Evolutionary conservation across 2,329 filamentous ascomycete genomes (phyloP).

Genomic region (Nectriaceae sp.): DNA sequence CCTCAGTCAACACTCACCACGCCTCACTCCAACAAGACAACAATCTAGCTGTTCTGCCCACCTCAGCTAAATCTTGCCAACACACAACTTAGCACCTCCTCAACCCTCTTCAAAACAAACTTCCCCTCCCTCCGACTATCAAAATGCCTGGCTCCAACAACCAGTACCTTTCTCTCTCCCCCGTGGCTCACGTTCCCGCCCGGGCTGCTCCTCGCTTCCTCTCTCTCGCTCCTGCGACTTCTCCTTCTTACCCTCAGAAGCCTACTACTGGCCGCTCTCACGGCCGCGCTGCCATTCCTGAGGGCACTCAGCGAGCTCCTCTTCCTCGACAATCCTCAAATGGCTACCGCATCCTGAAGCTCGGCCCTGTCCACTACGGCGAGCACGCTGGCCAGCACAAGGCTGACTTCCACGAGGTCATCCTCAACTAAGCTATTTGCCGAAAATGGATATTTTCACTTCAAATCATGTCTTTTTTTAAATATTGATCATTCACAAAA

Average conservation of each 20-base stretch:
- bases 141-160: constrained; percentile 27
- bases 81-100: constrained; percentile 1
- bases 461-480: neutral
- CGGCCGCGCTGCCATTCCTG: constrained; percentile 21
- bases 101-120: constrained; percentile 1
- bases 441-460: neutral
- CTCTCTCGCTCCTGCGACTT: constrained; percentile 59
- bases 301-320: constrained; percentile 22
- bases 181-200: too few species aligned
- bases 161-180: constrained; percentile 28
- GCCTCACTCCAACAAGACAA: constrained; percentile 12
- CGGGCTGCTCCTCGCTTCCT: constrained; percentile 51
- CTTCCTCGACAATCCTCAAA: constrained; percentile 51
- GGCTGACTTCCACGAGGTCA: constrained; percentile 56
- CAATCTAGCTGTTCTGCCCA: constrained; percentile 25
- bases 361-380: constrained; percentile 65
- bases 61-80: constrained; percentile 20
- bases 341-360: constrained; percentile 59
- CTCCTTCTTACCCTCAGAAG: constrained; percentile 54
- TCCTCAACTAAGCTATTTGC: constrained; percentile 36
- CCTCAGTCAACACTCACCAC: constrained; percentile 20
- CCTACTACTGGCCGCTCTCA: constrained; percentile 34
- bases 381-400: constrained; percentile 59
- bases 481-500: neutral
- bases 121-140: constrained; percentile 9